Evolutionary conservation across 2,329 filamentous ascomycete genomes (phyloP).

Genomic region (Xylaria sp.): DNA sequence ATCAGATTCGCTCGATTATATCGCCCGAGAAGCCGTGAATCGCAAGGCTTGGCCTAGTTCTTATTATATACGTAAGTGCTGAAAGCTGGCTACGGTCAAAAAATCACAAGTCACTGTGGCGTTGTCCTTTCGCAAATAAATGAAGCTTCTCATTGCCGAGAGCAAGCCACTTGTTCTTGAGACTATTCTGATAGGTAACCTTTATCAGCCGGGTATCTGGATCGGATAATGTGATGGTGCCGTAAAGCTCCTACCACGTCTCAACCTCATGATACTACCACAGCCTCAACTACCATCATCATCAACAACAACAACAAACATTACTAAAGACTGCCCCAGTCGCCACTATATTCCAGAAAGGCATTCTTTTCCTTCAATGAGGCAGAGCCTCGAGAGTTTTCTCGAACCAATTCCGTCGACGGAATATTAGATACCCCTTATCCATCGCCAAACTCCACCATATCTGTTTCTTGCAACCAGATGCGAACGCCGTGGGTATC

Average conservation of each 20-base stretch:
- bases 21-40: conserved; percentile 19
- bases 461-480: conserved; percentile 16
- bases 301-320: conserved; percentile 12
- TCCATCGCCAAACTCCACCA: conserved; percentile 20
- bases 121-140: not conserved
- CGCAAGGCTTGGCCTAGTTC: not conserved
- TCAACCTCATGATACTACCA: conserved; percentile 7
- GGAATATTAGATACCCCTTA: conserved; percentile 11
- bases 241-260: conserved; percentile 4
- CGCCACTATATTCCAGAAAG: conserved; percentile 5
- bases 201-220: conserved; percentile 9
- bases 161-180: not conserved
- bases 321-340: conserved; percentile 13
- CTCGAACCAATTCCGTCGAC: not conserved
- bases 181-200: not conserved
- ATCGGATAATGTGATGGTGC: conserved; percentile 11
- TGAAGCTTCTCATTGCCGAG: not conserved
- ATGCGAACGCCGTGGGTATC: conserved; percentile 38
- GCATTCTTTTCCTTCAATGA: not conserved
- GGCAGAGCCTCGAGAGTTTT: conserved; percentile 5
- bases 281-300: conserved; percentile 1
- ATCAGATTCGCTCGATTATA: conserved; percentile 5
- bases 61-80: not conserved
- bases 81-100: not conserved
- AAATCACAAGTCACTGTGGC: not conserved